Evolutionary conservation across 2,329 filamentous ascomycete genomes (phyloP), one percentile per base, ranked within the genome.

Genomic region (Leptodontidium sp.): DNA sequence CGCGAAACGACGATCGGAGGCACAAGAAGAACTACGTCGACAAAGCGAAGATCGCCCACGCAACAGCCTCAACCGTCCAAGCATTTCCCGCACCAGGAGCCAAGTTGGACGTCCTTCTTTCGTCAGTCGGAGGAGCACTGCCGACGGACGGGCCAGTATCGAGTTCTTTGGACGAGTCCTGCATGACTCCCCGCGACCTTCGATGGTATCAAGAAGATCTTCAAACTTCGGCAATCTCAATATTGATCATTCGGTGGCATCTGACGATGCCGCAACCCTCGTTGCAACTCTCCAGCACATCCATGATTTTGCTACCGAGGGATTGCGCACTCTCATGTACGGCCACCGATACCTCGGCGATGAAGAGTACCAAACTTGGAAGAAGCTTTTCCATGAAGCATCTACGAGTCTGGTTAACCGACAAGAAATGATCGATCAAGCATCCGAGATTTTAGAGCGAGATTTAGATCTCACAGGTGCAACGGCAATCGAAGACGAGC

Each of bases 401-500:
- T 91, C 92, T 2, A 97, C 94, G 0, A 96, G 93, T 75, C 84
- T 98, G 0, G 86, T 90, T 1, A 88, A 96, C 75, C 89, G 94
- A 14, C 92, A 96, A 75, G 85, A 89, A 68, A 87, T 89, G 73
- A 92, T 97, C 55, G 94, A 97, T 76, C 86, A 88, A 68, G 93
- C 91, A 0, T 93, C 90, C 12, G 93, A 97, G 76, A 80, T 91
- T 55, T 91, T 98, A 64, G 94, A 98, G 80, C 87, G 91, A 70
- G 86, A 91, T 50, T 87, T 97, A n/a, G 92, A 96, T 68, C 87
- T 98, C 8, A 89, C 92, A 1, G 94, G 94, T 4, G 94, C 93
- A 0, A 97, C 94, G 0, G 94, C 94, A 1, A 97, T 98, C 69
- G 94, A 98, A 81, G 94, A 98, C 78, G 97, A 96, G 79, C 84